Percentiles rank a stretch among this genome's conserved stretches.
Evolutionary conservation across 495 filamentous ascomycete species (phyloP).

Genomic region (Pyrenopolyporus hunteri): DNA sequence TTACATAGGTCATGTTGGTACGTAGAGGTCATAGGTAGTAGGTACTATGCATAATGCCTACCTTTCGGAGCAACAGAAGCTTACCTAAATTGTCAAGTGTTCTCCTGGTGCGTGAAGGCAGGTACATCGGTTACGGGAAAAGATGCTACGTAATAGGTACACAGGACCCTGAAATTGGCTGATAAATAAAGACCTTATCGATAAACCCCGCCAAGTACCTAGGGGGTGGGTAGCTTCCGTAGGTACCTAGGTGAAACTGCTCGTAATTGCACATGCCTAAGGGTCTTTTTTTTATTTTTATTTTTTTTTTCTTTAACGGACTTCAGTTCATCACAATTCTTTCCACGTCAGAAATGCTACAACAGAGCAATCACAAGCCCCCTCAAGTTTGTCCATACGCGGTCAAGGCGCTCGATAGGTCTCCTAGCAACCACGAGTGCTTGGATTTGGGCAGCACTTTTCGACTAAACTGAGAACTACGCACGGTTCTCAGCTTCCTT

Average conservation of each 20-base stretch:
- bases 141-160: too few relatives aligned
- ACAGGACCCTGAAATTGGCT: neutral
- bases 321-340: neutral
- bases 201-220: constrained; percentile 12
- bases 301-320: too few relatives aligned
- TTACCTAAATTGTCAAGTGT: neutral
- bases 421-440: neutral
- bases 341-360: neutral
- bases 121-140: too few relatives aligned
- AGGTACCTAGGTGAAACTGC: too few relatives aligned
- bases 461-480: neutral
- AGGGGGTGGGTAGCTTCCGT: too few relatives aligned
- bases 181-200: constrained; percentile 1
- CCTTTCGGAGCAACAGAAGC: neutral
- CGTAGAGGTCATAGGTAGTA: too few relatives aligned
- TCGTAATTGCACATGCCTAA: too few relatives aligned
- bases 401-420: neutral
- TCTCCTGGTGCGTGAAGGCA: neutral
- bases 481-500: neutral
- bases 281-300: too few relatives aligned
- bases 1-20: too few relatives aligned
- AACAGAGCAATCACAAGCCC: neutral
- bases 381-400: neutral
- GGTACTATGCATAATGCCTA: too few relatives aligned
- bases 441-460: neutral